Conservation (phyloP, 2,329 filamentous ascomycete species). For the Phaeoacremonium minimum region DNA sequence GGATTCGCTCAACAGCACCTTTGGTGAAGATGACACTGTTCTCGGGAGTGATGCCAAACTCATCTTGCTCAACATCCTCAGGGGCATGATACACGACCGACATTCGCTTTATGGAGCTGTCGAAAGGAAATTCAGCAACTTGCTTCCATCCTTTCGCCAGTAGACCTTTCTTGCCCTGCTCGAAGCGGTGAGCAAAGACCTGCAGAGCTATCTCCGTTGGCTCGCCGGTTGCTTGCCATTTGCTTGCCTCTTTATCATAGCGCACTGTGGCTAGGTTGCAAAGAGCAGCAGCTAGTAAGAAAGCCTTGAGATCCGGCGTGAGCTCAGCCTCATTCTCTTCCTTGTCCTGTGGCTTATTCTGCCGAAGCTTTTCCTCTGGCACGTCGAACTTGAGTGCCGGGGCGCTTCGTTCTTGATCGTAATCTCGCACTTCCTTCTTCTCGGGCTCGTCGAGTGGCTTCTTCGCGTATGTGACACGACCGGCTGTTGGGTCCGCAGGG, state of each 20-base stretch:
- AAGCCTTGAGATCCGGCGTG: slow-evolving; percentile 44
- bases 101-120: slow-evolving; percentile 76
- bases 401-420: slow-evolving; percentile 55
- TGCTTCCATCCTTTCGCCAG: slow-evolving; percentile 55
- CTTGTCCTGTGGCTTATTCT: slow-evolving; percentile 22
- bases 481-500: slow-evolving; percentile 57
- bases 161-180: slow-evolving; percentile 49
- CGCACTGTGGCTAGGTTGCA: slow-evolving; percentile 62
- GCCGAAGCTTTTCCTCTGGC: slow-evolving; percentile 49
- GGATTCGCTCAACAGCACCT: slow-evolving; percentile 56
- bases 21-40: slow-evolving; percentile 57
- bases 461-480: slow-evolving; percentile 43
- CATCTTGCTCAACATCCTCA: slow-evolving; percentile 26
- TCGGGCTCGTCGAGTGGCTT: slow-evolving; percentile 25
- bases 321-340: slow-evolving; percentile 36
- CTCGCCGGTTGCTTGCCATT: slow-evolving; percentile 66
- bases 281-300: slow-evolving; percentile 53
- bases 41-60: slow-evolving; percentile 27
- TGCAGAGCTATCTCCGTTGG: slow-evolving; percentile 75
- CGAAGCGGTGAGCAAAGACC: slow-evolving; percentile 68
- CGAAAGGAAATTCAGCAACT: slow-evolving; percentile 72
- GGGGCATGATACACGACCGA: slow-evolving; percentile 64
- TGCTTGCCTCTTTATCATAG: slow-evolving; percentile 45
- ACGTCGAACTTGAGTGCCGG: slow-evolving; percentile 60
- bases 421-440: slow-evolving; percentile 45